These are phyloP conservation scores for Russula brevipes DNA, from an alignment of 768 basidiomycete genomes.

Conservation along the genomic window DNA sequence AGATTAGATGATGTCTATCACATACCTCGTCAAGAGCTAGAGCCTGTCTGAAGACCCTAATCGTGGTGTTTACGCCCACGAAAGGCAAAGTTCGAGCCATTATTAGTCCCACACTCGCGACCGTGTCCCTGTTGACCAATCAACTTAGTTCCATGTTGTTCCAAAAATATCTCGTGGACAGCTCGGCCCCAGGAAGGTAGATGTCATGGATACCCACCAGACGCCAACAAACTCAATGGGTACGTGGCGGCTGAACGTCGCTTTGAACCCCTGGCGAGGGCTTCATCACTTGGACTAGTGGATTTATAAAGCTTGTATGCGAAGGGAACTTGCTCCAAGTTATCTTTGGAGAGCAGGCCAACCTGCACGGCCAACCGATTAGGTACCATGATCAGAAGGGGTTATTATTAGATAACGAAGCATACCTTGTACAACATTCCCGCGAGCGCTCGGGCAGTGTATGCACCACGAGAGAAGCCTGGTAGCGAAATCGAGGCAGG, in stretches of 20 bases:
- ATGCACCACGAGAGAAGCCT: conserved; percentile 79
- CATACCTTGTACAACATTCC: conserved; percentile 69
- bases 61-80: conserved; percentile 52
- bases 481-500: conserved; percentile 19
- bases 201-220: conserved; percentile 40
- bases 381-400: not conserved
- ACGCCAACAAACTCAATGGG: conserved; percentile 70
- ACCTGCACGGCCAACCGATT: conserved; percentile 37
- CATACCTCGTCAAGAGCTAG: conserved; percentile 55
- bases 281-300: conserved; percentile 46
- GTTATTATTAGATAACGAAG: too few relatives aligned
- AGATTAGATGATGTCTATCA: too few relatives aligned
- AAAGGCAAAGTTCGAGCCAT: conserved; percentile 62
- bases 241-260: conserved; percentile 69
- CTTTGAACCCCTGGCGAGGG: conserved; percentile 72
- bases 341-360: conserved; percentile 63
- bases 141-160: conserved; percentile 1
- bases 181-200: too few relatives aligned
- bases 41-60: conserved; percentile 66
- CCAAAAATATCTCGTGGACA: not conserved
- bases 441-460: conserved; percentile 61
- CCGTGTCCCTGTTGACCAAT: conserved; percentile 54
- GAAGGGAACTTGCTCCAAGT: conserved; percentile 73
- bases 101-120: conserved; percentile 59
- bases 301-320: conserved; percentile 64